Conservation (phyloP, 2,329 filamentous ascomycete genomes). For the Thielaviopsis euricoi region DNA sequence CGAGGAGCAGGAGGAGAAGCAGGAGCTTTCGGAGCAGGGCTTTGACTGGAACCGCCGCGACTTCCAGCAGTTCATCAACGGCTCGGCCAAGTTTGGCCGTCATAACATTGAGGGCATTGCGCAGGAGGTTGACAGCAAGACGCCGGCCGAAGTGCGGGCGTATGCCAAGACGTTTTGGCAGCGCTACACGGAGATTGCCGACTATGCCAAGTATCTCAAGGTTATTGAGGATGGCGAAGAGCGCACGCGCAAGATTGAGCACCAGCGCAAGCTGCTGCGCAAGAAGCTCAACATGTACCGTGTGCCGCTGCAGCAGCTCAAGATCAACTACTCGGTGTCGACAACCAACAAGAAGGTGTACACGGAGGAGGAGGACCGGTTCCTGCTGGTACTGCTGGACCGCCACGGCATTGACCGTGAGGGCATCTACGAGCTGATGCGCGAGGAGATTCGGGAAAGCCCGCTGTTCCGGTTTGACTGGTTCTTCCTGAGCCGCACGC, state of each 20-base stretch:
- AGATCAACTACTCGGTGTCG: slow-evolving; percentile 96
- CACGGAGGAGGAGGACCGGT: slow-evolving; percentile 93
- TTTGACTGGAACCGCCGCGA: slow-evolving; percentile 97
- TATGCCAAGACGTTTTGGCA: slow-evolving; percentile 97
- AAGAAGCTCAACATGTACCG: slow-evolving; percentile 95
- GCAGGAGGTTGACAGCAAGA: slow-evolving; percentile 82
- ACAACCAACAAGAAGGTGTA: slow-evolving; percentile 99
- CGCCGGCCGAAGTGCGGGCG: slow-evolving; percentile 63
- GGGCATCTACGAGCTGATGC: slow-evolving; percentile 77
- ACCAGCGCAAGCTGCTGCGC: slow-evolving; percentile 80
- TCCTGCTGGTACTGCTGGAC: slow-evolving; percentile 84
- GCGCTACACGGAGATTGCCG: slow-evolving; percentile 75
- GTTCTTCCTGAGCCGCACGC: slow-evolving; percentile 95
- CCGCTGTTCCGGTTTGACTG: slow-evolving; percentile 96
- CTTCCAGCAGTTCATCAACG: slow-evolving; percentile 96
- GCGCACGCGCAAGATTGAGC: slow-evolving; percentile 70
- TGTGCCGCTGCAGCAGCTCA: slow-evolving; percentile 93
- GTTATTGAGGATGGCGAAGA: slow-evolving; percentile 89
- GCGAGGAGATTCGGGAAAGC: slow-evolving; percentile 91
- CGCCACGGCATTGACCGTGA: slow-evolving; percentile 85
- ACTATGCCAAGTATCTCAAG: slow-evolving; percentile 76
- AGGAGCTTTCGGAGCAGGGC: slow-evolving; percentile 62
- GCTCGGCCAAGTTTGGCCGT: slow-evolving; percentile 81
- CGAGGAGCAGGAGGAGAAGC: slow-evolving; percentile 77
- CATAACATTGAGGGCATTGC: slow-evolving; percentile 73